Percentiles rank a stretch among this genome's conserved stretches.
Evolutionary conservation across 2,329 filamentous ascomycete species (phyloP).

Genomic region (Ascocoryne sarcoides): DNA sequence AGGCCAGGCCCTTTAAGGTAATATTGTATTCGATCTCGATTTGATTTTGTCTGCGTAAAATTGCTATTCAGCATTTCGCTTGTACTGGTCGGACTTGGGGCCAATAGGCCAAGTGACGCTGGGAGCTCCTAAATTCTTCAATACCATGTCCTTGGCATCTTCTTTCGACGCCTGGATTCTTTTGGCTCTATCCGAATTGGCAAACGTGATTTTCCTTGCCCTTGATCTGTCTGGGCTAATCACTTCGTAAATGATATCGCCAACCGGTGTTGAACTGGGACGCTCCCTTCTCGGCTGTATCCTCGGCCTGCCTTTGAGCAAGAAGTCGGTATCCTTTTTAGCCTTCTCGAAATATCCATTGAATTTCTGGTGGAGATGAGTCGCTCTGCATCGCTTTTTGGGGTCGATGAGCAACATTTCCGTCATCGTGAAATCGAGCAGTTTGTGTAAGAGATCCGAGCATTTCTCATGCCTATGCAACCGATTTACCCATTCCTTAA

Average conservation of each 20-base stretch:
- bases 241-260: too few relatives aligned
- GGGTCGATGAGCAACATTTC: conserved; percentile 11
- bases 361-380: conserved; percentile 3
- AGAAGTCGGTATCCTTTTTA: conserved; percentile 6
- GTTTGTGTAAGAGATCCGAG: conserved; percentile 13
- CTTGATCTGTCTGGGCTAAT: too few relatives aligned
- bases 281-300: too few relatives aligned
- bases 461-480: conserved; percentile 11
- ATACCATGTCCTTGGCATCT: conserved; percentile 4
- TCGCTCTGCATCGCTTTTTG: conserved; percentile 1
- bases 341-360: conserved; percentile 1
- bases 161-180: neutral
- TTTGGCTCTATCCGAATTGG: too few relatives aligned
- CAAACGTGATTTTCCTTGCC: too few relatives aligned
- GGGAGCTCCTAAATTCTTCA: conserved; percentile 3
- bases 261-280: too few relatives aligned
- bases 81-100: too few relatives aligned
- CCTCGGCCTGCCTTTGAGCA: conserved; percentile 8
- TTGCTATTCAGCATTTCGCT: too few relatives aligned
- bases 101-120: neutral
- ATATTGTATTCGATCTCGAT: too few relatives aligned
- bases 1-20: too few relatives aligned
- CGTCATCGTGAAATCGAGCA: conserved; percentile 12
- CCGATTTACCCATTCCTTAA: conserved; percentile 6
- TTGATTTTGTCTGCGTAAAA: too few relatives aligned